Percentiles rank a stretch among this genome's conserved stretches.
Evolutionary conservation across 148 eudicot genomes (phyloP).

Genomic region (Dianthus caryophyllus): DNA sequence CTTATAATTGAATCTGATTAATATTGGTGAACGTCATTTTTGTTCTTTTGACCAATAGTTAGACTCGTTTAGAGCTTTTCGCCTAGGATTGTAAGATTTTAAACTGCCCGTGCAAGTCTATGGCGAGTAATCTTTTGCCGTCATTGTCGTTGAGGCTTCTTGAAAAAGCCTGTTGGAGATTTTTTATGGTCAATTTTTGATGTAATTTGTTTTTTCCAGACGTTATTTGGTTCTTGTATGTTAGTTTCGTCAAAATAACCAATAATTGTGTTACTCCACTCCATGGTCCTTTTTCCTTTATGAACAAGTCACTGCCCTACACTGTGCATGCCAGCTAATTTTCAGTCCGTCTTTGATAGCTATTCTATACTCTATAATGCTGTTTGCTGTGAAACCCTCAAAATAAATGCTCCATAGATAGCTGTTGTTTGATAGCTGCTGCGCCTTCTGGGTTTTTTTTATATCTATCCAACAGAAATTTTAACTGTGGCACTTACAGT

Average conservation of each 20-base stretch:
- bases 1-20: neutral
- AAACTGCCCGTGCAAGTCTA: no score
- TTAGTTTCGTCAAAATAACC: neutral
- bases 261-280: neutral
- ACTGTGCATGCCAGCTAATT: no score
- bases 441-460: neutral
- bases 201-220: neutral
- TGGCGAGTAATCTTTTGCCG: neutral
- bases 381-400: no score
- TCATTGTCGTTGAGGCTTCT: no score
- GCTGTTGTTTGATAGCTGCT: neutral
- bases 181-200: neutral
- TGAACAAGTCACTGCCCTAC: no score
- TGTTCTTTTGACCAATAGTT: neutral
- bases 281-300: neutral
- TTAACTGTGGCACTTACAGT: no score
- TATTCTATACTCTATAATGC: no score
- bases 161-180: neutral
- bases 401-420: neutral
- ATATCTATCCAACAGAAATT: neutral
- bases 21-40: neutral
- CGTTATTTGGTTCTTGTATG: neutral
- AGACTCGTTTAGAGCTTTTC: no score
- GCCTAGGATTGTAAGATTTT: no score
- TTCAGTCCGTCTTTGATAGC: no score